Evolutionary conservation across 2,329 filamentous ascomycete species (phyloP).

Genomic region (Cercospora canescens): DNA sequence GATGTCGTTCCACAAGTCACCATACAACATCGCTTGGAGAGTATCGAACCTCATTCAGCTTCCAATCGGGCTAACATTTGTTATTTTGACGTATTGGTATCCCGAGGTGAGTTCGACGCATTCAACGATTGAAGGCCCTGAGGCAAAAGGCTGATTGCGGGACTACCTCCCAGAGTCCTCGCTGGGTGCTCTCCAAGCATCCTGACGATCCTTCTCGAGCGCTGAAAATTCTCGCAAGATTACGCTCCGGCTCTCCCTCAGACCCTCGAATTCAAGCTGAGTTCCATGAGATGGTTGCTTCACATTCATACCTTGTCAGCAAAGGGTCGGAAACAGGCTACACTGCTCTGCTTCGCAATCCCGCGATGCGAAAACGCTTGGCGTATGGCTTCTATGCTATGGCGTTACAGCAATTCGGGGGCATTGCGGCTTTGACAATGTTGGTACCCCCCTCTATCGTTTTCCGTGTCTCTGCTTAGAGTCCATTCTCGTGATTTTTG

Average conservation of each 20-base stretch:
- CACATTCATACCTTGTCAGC: background rate
- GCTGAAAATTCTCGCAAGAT: background rate
- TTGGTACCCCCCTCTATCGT: background rate
- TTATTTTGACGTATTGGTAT: background rate
- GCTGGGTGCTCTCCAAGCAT: background rate
- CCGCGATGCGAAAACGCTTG: background rate
- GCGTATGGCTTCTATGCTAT: background rate
- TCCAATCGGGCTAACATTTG: background rate
- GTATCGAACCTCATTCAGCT: slow-evolving; percentile 38
- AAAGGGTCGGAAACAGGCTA: background rate
- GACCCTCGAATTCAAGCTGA: background rate
- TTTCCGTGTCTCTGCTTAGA: too few species aligned
- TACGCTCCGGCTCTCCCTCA: background rate
- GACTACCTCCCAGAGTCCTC: background rate
- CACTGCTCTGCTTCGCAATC: background rate
- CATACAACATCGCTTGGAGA: slow-evolving; percentile 47
- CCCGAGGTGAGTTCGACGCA: background rate
- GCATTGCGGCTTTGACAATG: background rate
- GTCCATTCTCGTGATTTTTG: background rate
- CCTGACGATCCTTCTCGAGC: background rate
- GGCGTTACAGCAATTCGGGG: background rate
- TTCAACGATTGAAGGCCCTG: background rate
- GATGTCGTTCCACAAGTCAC: slow-evolving; percentile 44
- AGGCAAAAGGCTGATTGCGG: background rate
- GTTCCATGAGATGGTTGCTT: background rate